Evolutionary conservation across 768 basidiomycete genomes (phyloP).

Genomic region (Dendrothele bispora): DNA sequence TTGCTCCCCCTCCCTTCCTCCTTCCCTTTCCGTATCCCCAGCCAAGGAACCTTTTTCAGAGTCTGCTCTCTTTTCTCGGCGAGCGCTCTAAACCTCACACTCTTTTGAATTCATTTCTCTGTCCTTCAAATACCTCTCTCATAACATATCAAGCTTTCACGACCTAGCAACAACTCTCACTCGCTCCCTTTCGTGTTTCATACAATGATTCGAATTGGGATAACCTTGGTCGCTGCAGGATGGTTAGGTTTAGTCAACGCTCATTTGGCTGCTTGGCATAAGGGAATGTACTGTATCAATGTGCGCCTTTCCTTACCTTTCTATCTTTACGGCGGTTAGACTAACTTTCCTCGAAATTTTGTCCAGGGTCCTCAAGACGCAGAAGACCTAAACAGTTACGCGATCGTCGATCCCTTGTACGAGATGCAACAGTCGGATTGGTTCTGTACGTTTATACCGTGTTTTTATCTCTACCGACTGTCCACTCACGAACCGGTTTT

Average conservation of each 20-base stretch:
- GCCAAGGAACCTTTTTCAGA: no score
- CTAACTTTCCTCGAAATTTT: neutral
- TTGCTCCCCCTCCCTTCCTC: no score
- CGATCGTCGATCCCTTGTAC: slow-evolving; percentile 7
- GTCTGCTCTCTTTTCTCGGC: no score
- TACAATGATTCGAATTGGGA: no score
- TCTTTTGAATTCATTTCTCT: no score
- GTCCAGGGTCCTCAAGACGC: slow-evolving; percentile 3
- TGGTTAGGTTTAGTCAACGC: slow-evolving; percentile 15
- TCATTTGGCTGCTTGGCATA: slow-evolving; percentile 14
- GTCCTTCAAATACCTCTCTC: no score
- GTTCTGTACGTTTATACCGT: slow-evolving; percentile 7
- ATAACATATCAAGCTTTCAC: no score
- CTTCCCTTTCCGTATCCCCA: no score
- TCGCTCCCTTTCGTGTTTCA: no score
- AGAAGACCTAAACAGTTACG: slow-evolving; percentile 3
- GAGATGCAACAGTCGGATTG: slow-evolving; percentile 3
- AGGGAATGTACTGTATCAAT: slow-evolving; percentile 13
- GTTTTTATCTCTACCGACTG: neutral
- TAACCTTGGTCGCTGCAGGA: neutral
- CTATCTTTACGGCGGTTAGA: neutral
- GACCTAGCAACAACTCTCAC: no score
- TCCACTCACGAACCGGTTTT: neutral
- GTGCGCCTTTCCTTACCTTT: neutral
- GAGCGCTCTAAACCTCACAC: no score